Percentiles rank a stretch among this genome's conserved stretches.
These are phyloP conservation scores for Curvularia verruculosa DNA, from an alignment of 2,329 filamentous ascomycete species.

Conservation along the genomic window DNA sequence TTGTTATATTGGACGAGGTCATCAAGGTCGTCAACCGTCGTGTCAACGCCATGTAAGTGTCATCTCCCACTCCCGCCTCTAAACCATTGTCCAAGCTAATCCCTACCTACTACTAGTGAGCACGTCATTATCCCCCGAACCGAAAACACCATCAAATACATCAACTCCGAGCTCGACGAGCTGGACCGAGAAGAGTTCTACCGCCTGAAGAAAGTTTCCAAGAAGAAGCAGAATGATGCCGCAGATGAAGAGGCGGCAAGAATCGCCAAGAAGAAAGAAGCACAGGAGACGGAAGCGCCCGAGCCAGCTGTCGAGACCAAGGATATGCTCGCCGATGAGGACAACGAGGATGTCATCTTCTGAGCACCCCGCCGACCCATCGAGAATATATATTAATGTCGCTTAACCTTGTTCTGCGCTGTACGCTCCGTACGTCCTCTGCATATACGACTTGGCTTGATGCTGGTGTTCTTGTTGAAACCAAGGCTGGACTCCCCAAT, in stretches of 20 bases:
- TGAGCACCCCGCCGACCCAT: constrained; percentile 46
- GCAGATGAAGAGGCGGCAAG: constrained; percentile 47
- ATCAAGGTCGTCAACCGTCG: constrained; percentile 98
- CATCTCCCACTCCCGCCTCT: constrained; percentile 4
- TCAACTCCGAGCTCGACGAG: constrained; percentile 98
- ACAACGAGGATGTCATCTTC: constrained; percentile 88
- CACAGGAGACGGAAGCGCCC: constrained; percentile 28
- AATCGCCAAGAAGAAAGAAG: constrained; percentile 49
- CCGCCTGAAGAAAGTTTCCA: constrained; percentile 89
- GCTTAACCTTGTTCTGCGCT: not conserved
- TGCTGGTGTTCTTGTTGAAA: constrained; percentile 1
- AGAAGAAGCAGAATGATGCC: constrained; percentile 65
- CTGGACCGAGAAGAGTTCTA: constrained; percentile 98
- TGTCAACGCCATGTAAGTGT: constrained; percentile 89
- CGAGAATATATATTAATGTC: constrained; percentile 2
- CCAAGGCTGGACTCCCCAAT: constrained; percentile 1
- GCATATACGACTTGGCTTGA: not conserved
- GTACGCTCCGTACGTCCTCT: no score
- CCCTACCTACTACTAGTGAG: constrained; percentile 59
- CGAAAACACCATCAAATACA: constrained; percentile 99
- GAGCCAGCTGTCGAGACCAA: constrained; percentile 53
- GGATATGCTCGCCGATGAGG: constrained; percentile 75
- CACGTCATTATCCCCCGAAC: constrained; percentile 97
- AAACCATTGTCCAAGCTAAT: constrained; percentile 23
- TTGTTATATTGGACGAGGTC: constrained; percentile 96